Evolutionary conservation across 768 basidiomycete genomes (phyloP), one percentile per base, ranked within the genome.

Genomic region (Gloeophyllum trabeum): DNA sequence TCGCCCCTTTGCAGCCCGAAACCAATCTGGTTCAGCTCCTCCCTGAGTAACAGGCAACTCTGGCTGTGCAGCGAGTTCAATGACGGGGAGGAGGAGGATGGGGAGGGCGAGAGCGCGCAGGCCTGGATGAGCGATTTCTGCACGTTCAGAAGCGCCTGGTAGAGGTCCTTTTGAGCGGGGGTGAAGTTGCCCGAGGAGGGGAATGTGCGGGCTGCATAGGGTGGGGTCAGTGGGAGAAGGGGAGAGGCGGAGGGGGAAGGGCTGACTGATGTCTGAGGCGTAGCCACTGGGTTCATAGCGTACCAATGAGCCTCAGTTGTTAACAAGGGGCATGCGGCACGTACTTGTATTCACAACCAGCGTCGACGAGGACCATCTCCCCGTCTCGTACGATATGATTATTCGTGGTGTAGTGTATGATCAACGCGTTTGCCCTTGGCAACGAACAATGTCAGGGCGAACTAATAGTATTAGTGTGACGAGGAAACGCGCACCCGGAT

Each of bases 401-500:
- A 58, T 98, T 98, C 14, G 81, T 72, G 1, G 91, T 94, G 56
- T 98, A 98, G 53, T 99, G 96, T 46, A 99, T 91, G 32, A 87
- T 81, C 1, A 96, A 69, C 5, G 88, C 79, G 54, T 97, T 96
- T 2, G 84, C 70, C 22, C 90, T 93, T 20, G 32, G 38, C 16
- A 5, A 7, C 4, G 14, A 3, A 10, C n/a, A 32, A 5, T 35
- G 3, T 5, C 10, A 20, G 12, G 16, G 6, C 18, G 28, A 16
- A n/a, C 12, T 6, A 5, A 14, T 3, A 6, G 19, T 3, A 13
- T 18, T 46, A 24, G 37, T 24, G n/a, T 24, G 18, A 26, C 5
- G 18, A 3, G 19, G 25, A 1, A 14, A 14, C 20, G 24, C 72
- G 47, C 59, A 87, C 86, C 96, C 96, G 1, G 90, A 92, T 4